Evolutionary conservation across 768 basidiomycete genomes (phyloP), one percentile per base, ranked within the genome.

Genomic region (Termitomyces sp.): DNA sequence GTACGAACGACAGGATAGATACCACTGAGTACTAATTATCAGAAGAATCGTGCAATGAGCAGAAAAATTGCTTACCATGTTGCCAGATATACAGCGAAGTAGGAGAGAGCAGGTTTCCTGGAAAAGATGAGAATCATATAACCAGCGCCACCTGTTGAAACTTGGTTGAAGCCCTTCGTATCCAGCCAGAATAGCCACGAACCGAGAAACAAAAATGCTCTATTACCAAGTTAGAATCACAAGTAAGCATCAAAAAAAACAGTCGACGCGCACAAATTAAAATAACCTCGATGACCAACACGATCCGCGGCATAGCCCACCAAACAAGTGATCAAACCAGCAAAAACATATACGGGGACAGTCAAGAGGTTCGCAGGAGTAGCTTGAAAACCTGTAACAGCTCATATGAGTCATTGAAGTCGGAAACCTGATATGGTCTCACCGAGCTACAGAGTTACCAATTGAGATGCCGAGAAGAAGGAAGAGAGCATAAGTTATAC

Each of bases 311-410:
- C 52, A 69, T 79, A 88, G 6, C 88, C 89, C 37, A 90, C 84
- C 0, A 72, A 56, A 67, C 85, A 88, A 4, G 91, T 92, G 43
- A 85, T 70, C 29, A 86, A 74, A 64, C 88, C 86, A 11, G 91
- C 91, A 48, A 84, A 79, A 8, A 78, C 79, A 67, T 92, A 93
- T 42, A 91, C 88, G 0, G 91, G 91, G 4, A 92, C 89, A 4
- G 88, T 89, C 57, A 92, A 72, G 46, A 92, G 76, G 70, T 92
- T 92, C 8, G 91, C 90, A 0, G 80, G 79, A 0, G 89, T 90
- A 4, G 88, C 87, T n/a, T 74, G 73, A 70, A 78, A 91, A 8
- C 88, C 88, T 83, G 55, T 47, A 29, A 14, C 57, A 25, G 14
- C 10, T 25, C 34, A 47, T 10, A 25, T 57, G 56, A 38, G 56